Evolutionary conservation across 2,329 filamentous ascomycete species (phyloP), one percentile per base, ranked within the genome.

Genomic region (Scedosporium dehoogii): DNA sequence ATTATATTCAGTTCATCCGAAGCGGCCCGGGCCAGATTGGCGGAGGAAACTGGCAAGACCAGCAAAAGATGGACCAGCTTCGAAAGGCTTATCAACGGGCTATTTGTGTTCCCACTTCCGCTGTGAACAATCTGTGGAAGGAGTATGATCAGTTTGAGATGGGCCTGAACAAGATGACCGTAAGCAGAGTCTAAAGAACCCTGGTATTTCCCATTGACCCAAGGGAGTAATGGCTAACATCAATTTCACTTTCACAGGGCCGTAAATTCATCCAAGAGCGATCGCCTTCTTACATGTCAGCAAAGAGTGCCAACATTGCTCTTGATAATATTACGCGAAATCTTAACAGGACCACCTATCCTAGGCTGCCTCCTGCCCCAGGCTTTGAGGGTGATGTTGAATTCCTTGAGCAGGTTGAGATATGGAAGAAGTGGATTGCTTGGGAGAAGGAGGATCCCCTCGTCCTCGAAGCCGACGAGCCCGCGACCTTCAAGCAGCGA

Each of bases 91-190:
- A 97, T 72, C 92, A 97, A 69, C 88, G 88, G 61, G 93, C 93
- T 14, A 90, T 97, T 63, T 87, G 85, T 67, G 85, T 97, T 46
- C 96, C 96, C 4, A 96, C 91, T 66, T 85, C 88, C 62, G 89
- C 88, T 38, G 85, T 96, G 58, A 90, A 93, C 70, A 84, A 83
- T 60, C 78, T 99, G 14, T 99, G 94, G 96, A 96, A 96, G 73
- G 93, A 99, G 70, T 99, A 99, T 71, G 92, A 97, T 72, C 87
- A 90, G 67, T 99, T 99, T 70, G 94, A 99, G 75, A 92, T 94
- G 84, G 85, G 88, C 5, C 76, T 97, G 63, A 97, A 97, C 78
- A 97, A 96, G 74, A 85, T 91, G 67, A 96, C 92, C 51, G 90
- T 92, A 81, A 71, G 83, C 76, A 3, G 14, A 38, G 33, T 38